These are phyloP conservation scores for Lignosus rhinocerotis DNA, from an alignment of 1,284 basidiomycete genomes.

Conservation along the genomic window DNA sequence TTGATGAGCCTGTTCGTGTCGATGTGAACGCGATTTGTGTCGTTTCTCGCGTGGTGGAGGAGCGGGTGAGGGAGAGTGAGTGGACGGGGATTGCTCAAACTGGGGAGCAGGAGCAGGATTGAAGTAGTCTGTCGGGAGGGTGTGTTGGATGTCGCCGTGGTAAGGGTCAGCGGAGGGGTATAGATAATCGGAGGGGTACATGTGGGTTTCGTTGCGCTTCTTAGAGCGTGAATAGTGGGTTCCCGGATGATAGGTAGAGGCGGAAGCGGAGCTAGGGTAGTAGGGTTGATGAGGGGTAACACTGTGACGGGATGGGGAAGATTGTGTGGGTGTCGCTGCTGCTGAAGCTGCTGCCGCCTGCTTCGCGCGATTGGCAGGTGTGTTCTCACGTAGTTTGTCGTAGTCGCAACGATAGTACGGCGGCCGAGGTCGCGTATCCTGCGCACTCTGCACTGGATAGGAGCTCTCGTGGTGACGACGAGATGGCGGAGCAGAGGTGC, in stretches of 20 bases:
- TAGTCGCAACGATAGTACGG: slow-evolving; percentile 39
- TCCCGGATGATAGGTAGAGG: background rate
- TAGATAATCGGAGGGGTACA: slow-evolving; percentile 6
- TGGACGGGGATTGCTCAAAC: background rate
- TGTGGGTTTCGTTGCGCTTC: slow-evolving; percentile 11
- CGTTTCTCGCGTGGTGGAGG: slow-evolving; percentile 10
- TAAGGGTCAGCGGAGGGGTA: slow-evolving; percentile 6
- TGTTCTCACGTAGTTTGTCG: slow-evolving; percentile 28
- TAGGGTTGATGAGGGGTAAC: slow-evolving; percentile 3
- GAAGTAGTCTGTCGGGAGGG: background rate
- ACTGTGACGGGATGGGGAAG: background rate
- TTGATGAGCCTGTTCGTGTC: background rate
- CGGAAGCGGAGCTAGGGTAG: background rate
- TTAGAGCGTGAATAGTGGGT: slow-evolving; percentile 2
- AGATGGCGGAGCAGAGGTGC: background rate
- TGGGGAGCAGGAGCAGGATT: slow-evolving; percentile 7
- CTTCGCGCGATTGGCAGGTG: slow-evolving; percentile 18
- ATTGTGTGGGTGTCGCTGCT: background rate
- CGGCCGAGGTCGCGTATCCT: slow-evolving; percentile 6
- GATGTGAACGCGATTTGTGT: slow-evolving; percentile 14
- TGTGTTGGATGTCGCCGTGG: slow-evolving; percentile 3
- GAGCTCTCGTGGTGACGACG: background rate
- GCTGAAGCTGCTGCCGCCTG: background rate
- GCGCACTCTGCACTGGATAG: background rate
- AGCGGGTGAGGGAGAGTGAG: slow-evolving; percentile 3